Evolutionary conservation across 2,329 filamentous ascomycete genomes (phyloP).

Genomic region (Stemphylium vesicarium): DNA sequence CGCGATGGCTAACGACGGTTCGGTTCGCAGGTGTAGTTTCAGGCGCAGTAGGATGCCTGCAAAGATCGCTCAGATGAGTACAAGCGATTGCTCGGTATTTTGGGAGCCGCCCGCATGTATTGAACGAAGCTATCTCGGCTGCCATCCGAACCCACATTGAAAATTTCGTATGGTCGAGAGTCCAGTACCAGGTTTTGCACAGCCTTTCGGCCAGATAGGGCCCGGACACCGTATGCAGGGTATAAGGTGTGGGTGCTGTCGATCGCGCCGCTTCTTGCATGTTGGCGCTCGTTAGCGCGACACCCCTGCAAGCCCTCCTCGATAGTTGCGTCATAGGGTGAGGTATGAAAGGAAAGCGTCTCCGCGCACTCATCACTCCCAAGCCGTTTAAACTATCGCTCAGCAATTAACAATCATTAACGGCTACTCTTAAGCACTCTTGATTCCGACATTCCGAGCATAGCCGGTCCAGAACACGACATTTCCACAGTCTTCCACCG

Average conservation of each 20-base stretch:
- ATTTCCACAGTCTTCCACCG: conserved; percentile 38
- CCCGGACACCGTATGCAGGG: conserved; percentile 21
- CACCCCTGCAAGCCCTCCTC: conserved; percentile 22
- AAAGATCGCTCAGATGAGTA: conserved; percentile 9
- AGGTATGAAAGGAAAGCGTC: conserved; percentile 35
- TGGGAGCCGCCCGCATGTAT: conserved; percentile 13
- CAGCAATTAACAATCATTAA: conserved; percentile 44
- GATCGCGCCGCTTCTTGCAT: conserved; percentile 18
- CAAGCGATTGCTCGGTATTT: conserved; percentile 30
- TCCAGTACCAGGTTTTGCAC: conserved; percentile 20
- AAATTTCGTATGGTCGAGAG: conserved; percentile 21
- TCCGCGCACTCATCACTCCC: conserved; percentile 31
- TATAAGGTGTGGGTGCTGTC: conserved; percentile 22
- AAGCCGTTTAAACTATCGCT: conserved; percentile 38
- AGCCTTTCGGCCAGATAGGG: conserved; percentile 27
- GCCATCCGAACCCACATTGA: conserved; percentile 30
- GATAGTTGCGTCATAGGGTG: conserved; percentile 21
- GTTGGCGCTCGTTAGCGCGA: conserved; percentile 8
- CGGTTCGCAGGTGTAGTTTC: conserved; percentile 9
- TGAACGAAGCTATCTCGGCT: conserved; percentile 26
- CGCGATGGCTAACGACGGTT: conserved; percentile 2
- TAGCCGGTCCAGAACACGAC: conserved; percentile 25
- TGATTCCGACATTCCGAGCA: conserved; percentile 38
- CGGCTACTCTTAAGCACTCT: conserved; percentile 22
- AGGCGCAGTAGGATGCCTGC: conserved; percentile 15